Conservation (phyloP, 495 filamentous ascomycete genomes). For the Xylaria cubensis region DNA sequence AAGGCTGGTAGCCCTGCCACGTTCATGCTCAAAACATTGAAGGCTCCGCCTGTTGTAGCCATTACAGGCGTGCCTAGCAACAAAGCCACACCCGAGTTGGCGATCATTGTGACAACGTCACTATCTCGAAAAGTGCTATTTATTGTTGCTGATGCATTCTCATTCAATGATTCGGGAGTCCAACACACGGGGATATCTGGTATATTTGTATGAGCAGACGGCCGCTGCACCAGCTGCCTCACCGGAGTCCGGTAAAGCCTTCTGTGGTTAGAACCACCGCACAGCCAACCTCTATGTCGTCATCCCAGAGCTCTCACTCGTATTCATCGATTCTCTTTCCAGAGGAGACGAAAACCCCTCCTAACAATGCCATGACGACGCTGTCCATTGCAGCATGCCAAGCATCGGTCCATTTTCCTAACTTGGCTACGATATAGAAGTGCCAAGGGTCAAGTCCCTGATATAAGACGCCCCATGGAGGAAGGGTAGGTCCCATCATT, state of each 20-base stretch:
- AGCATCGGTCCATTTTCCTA: conserved; percentile 20
- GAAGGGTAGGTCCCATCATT: not conserved
- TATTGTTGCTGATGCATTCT: not conserved
- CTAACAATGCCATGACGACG: not conserved
- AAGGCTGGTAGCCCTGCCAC: conserved; percentile 65
- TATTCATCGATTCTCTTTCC: conserved; percentile 2
- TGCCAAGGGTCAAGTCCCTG: not conserved
- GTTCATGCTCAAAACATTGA: conserved; percentile 64
- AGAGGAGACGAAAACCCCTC: not conserved
- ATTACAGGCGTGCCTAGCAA: not conserved
- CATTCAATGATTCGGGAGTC: not conserved
- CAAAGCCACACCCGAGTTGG: not conserved
- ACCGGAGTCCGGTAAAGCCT: not conserved
- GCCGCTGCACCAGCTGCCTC: not conserved
- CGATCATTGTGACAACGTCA: conserved; percentile 5
- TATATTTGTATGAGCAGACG: conserved; percentile 11
- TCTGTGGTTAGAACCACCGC: conserved; percentile 13
- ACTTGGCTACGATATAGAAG: conserved; percentile 1
- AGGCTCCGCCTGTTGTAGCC: conserved; percentile 40
- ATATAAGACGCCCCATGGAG: not conserved
- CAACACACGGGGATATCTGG: not conserved
- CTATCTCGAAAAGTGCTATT: not conserved
- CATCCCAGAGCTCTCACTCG: conserved; percentile 4
- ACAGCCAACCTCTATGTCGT: not conserved
- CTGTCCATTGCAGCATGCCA: conserved; percentile 12